These are phyloP conservation scores for Jamesozyma hellenica DNA, from an alignment of 805 yeast genomes.

Conservation along the genomic window DNA sequence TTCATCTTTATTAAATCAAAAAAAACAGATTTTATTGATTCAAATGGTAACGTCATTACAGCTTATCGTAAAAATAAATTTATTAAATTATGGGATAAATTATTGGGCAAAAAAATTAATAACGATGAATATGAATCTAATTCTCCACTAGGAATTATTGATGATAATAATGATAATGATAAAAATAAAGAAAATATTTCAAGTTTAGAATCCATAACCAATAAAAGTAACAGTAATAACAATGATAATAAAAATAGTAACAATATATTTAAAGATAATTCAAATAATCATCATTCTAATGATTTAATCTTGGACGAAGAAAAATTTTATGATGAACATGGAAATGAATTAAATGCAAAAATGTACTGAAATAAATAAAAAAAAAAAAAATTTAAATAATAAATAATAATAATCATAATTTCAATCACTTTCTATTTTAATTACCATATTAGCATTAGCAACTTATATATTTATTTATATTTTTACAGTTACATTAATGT, in stretches of 20 bases:
- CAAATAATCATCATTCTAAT: conserved; percentile 4
- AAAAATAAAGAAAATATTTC: not conserved
- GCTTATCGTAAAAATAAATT: conserved; percentile 19
- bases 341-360: conserved; percentile 18
- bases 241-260: not conserved
- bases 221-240: not conserved
- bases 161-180: conserved; percentile 6
- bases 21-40: conserved; percentile 23
- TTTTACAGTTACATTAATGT: too few species aligned
- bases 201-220: not conserved
- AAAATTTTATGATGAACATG: conserved; percentile 16
- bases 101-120: conserved; percentile 16
- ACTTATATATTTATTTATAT: too few species aligned
- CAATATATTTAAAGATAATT: not conserved
- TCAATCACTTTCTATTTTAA: too few species aligned
- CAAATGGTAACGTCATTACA: conserved; percentile 26
- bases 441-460: too few species aligned
- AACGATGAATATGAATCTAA: conserved; percentile 22
- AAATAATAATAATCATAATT: too few species aligned
- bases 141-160: conserved; percentile 16
- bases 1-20: conserved; percentile 18
- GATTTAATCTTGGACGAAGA: conserved; percentile 18
- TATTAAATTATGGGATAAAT: conserved; percentile 13
- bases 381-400: not conserved
- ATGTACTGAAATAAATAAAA: conserved; percentile 8